These are phyloP conservation scores for Arthrobotrys sinensis DNA, from an alignment of 2,329 filamentous ascomycete species.

Conservation along the genomic window DNA sequence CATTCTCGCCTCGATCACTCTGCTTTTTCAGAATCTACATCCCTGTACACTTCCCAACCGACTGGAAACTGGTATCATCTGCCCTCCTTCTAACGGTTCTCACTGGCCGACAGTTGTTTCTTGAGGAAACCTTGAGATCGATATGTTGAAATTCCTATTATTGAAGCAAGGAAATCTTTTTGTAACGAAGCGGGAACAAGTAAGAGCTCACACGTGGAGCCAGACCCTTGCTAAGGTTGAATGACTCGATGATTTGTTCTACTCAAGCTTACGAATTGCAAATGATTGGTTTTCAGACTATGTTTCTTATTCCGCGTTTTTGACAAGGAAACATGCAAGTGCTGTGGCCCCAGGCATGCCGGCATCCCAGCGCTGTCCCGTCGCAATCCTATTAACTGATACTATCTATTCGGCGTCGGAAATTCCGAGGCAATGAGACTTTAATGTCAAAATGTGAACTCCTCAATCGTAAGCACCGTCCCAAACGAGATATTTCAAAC, in stretches of 20 bases:
- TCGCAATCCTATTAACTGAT: not conserved
- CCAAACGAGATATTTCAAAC: slow-evolving; percentile 1
- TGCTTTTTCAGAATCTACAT: slow-evolving; percentile 30
- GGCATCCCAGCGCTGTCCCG: not conserved
- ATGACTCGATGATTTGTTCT: slow-evolving; percentile 3
- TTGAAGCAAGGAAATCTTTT: not conserved
- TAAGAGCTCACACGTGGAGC: slow-evolving; percentile 19
- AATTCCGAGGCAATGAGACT: slow-evolving; percentile 16
- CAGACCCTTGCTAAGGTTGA: slow-evolving; percentile 14
- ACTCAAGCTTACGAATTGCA: not conserved
- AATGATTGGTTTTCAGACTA: not conserved
- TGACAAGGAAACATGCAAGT: slow-evolving; percentile 2
- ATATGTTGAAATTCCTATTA: slow-evolving; percentile 11
- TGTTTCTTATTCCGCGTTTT: not conserved
- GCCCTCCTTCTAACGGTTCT: slow-evolving; percentile 22
- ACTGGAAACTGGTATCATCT: slow-evolving; percentile 24
- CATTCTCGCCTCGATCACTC: slow-evolving; percentile 11
- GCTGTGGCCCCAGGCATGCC: too few species aligned
- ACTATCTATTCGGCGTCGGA: not conserved
- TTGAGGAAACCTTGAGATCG: slow-evolving; percentile 8
- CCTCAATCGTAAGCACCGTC: not conserved
- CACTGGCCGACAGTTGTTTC: slow-evolving; percentile 18
- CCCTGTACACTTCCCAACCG: slow-evolving; percentile 48
- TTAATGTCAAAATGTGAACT: not conserved
- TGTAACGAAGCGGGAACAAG: slow-evolving; percentile 9